phyloP scores from a whole-genome alignment of 108 stramenopile species.

The Aurantiochytrium sp. region DNA sequence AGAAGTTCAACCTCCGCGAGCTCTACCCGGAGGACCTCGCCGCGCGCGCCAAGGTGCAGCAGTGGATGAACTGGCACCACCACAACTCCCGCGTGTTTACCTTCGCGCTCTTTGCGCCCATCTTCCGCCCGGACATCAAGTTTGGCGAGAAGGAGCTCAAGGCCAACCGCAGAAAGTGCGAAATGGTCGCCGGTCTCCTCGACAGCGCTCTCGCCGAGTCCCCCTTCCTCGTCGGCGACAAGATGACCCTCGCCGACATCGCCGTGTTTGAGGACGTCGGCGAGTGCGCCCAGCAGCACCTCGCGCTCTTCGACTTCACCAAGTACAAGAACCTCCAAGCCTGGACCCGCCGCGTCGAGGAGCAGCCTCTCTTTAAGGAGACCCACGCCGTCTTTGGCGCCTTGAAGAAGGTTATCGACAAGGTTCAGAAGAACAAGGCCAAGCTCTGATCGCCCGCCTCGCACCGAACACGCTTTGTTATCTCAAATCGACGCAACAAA shows the following conservation, averaged over 20 bases:
- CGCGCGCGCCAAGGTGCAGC: slow-evolving; percentile 9
- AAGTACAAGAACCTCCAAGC: not conserved
- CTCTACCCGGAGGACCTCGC: not conserved
- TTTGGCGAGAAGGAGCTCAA: not conserved
- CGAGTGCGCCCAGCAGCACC: not conserved
- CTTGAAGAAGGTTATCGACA: not conserved
- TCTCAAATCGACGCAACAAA: no score
- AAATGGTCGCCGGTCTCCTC: not conserved
- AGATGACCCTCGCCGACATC: not conserved
- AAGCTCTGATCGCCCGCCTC: not conserved
- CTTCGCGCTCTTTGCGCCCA: not conserved
- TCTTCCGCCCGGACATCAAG: not conserved
- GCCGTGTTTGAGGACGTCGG: not conserved
- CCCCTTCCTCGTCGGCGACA: not conserved
- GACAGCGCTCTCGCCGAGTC: not conserved
- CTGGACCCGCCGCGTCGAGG: not conserved
- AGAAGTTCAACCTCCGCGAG: not conserved
- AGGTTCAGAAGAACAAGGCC: not conserved
- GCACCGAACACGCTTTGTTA: no score
- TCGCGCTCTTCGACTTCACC: not conserved
- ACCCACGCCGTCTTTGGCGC: not conserved
- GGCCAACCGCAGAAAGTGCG: not conserved
- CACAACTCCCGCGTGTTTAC: slow-evolving; percentile 7
- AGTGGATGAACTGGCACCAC: slow-evolving; percentile 24
- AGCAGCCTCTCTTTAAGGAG: not conserved